phyloP scores from a whole-genome alignment of 208 protist genomes.

The Leishmania major region DNA sequence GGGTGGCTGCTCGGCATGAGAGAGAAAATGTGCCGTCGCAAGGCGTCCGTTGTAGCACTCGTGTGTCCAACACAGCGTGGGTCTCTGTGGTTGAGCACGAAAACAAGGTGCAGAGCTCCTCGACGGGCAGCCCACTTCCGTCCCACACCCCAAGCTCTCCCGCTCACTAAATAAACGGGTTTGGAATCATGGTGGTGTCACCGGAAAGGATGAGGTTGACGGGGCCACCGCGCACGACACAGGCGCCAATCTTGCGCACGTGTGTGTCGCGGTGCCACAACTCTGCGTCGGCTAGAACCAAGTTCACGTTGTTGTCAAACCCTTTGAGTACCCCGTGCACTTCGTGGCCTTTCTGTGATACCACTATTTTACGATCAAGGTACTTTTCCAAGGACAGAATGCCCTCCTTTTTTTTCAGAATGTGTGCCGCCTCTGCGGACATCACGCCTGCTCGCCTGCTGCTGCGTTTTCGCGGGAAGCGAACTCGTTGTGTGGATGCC shows the following conservation, averaged over 20 bases:
- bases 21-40: no score
- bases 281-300: slow-evolving; percentile 78
- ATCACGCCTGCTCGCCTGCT: slow-evolving; percentile 14
- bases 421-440: slow-evolving; percentile 72
- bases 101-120: no score
- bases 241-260: slow-evolving; percentile 63
- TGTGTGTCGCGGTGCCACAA: slow-evolving; percentile 50
- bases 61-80: no score
- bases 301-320: slow-evolving; percentile 88
- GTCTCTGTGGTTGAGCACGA: no score
- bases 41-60: no score
- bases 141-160: no score
- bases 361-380: slow-evolving; percentile 74
- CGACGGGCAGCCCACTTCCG: no score
- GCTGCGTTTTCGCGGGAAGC: not conserved
- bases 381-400: slow-evolving; percentile 78
- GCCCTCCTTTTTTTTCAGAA: slow-evolving; percentile 77
- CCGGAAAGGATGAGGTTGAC: slow-evolving; percentile 64
- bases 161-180: slow-evolving; percentile 20
- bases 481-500: not conserved
- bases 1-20: no score
- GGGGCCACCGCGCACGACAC: slow-evolving; percentile 69
- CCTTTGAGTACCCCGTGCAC: slow-evolving; percentile 81
- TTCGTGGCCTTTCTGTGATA: slow-evolving; percentile 40
- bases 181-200: slow-evolving; percentile 50